A percentile compares a stretch with the other conserved stretches of the same genome.
Conservation (phyloP, 345 rosid species). For the Eucalyptus marginata region DNA sequence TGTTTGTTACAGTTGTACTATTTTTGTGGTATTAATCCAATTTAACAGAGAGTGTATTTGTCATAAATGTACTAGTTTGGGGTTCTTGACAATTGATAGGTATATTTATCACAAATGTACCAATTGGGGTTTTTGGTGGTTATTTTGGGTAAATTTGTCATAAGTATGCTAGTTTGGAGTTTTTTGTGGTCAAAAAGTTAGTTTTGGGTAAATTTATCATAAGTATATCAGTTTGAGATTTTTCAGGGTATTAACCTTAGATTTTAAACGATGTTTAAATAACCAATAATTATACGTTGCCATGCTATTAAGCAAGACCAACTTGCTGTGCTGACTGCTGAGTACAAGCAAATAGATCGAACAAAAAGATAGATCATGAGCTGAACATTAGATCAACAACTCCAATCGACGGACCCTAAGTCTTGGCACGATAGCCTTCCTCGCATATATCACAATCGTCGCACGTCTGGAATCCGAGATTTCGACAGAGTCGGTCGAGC, state of each 20-base stretch:
- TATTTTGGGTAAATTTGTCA: accelerated
- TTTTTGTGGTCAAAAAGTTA: accelerated
- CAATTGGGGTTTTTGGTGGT: accelerated
- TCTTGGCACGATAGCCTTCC: background rate
- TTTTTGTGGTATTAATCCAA: no score
- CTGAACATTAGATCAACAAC: background rate
- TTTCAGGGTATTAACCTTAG: accelerated
- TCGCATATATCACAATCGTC: background rate
- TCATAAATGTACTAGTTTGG: accelerated
- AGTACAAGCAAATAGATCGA: background rate
- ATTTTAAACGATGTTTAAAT: background rate
- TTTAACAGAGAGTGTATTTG: no score
- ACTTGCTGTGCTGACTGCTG: background rate
- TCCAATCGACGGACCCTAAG: background rate
- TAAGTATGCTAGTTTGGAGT: accelerated
- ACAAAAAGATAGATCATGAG: background rate
- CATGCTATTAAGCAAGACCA: background rate
- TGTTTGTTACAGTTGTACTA: accelerated
- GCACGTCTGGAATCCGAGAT: background rate
- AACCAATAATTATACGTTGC: background rate
- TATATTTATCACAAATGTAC: accelerated
- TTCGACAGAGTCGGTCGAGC: background rate
- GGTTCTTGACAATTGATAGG: accelerated
- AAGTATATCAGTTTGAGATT: accelerated
- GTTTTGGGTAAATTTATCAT: accelerated